These are phyloP conservation scores for Bjerkandera adusta DNA, from an alignment of 1,284 basidiomycete genomes.

Conservation along the genomic window DNA sequence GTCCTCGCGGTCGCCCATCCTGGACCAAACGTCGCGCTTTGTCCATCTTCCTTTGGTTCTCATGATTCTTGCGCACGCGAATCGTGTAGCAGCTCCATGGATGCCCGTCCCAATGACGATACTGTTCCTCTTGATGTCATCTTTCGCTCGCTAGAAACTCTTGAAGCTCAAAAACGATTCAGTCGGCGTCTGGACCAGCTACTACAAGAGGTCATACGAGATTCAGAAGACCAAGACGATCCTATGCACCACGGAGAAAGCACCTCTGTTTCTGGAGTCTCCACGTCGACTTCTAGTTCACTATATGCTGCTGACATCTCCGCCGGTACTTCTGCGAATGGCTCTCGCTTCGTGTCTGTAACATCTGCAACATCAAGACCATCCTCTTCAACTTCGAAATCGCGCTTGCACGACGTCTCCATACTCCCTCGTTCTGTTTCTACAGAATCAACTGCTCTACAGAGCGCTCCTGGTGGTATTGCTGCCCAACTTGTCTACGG, in stretches of 20 bases:
- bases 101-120: not conserved
- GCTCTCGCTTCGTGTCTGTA: not conserved
- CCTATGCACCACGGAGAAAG: not conserved
- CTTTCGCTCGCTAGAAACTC: constrained; percentile 7
- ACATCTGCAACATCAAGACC: not conserved
- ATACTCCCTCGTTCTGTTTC: constrained; percentile 3
- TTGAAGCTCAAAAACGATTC: constrained; percentile 8
- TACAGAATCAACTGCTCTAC: not conserved
- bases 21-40: not conserved
- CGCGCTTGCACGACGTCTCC: too few species aligned
- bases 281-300: not conserved
- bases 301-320: constrained; percentile 12
- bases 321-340: not conserved
- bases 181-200: constrained; percentile 5
- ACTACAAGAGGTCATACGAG: constrained; percentile 5
- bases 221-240: not conserved
- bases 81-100: not conserved
- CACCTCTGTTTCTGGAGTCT: not conserved
- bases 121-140: not conserved
- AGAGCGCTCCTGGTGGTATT: not conserved
- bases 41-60: not conserved
- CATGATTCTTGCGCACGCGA: not conserved
- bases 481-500: not conserved
- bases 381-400: not conserved
- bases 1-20: not conserved